Base-by-base conservation (phyloP, 176 grass and related monocot species). In the Themeda triandra region DNA sequence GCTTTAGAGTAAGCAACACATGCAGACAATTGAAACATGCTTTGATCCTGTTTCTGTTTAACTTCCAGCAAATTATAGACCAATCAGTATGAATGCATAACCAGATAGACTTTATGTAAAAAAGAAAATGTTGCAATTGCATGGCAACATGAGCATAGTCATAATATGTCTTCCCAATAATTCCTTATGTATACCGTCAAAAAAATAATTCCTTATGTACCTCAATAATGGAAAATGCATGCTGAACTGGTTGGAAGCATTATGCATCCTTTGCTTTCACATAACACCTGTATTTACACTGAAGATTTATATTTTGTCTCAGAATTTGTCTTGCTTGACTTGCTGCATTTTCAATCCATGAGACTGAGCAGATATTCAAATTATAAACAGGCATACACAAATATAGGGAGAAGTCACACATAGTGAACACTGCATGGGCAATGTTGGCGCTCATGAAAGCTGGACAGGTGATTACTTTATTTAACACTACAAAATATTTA, bases 391-490 rank as follows among this genome's bases (percentile, higher is more conserved):
- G 88, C 89, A 75, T 95, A 95, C 75, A 92, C 90, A 21, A 90
- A 86, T 54, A 82, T 18, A 87, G 72, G n/a, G 73, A 83, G 69
- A 95, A 90, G 79, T 88, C 92, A 27, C 88, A 95, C 77, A 64
- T 95, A 77, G 87, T 95, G 84, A 87, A 95, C 74, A 95, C 90
- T 15, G 80, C 90, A 54, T 95, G 90, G 87, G 90, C 90, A 84
- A 90, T 95, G 92, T 84, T 95, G 27, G 85, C 66, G 6, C 92
- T 95, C 27, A 89, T 95, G 78, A 95, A 95, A 92, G 84, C 87
- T 86, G 92, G 87, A 82, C 93, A 92, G 88, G 93, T 95, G 51
- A 17, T 31, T 86, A 89, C 31, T 63, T 86, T 28, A 41, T 59
- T 86, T 77, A 8, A 66, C 5, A 80, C 11, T 32, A 48, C 5